Conservation (phyloP, 202 grass and related monocot species). For the Miscanthus sacchariflorus region DNA sequence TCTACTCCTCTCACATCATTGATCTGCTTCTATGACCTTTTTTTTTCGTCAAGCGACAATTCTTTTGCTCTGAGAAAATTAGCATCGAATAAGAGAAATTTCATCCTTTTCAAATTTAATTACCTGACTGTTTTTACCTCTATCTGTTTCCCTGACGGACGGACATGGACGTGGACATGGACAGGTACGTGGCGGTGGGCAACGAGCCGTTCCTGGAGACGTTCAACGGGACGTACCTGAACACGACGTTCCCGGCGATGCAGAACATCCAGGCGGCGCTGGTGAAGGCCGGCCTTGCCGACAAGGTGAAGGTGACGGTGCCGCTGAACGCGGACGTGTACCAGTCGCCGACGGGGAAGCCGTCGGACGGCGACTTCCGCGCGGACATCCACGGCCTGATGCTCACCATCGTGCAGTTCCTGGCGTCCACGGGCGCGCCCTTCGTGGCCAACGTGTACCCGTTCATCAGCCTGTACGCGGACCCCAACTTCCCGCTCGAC, state of each 20-base stretch:
- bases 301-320: constrained; percentile 79
- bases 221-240: constrained; percentile 76
- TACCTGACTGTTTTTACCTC: too few species aligned
- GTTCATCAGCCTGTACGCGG: constrained; percentile 85
- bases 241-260: constrained; percentile 87
- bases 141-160: neutral
- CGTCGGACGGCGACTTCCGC: constrained; percentile 94
- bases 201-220: constrained; percentile 92
- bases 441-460: constrained; percentile 96
- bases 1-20: neutral
- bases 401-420: constrained; percentile 78
- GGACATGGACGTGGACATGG: neutral
- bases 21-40: neutral
- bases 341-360: constrained; percentile 61
- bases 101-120: too few species aligned
- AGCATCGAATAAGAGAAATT: too few species aligned
- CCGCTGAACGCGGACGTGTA: constrained; percentile 95
- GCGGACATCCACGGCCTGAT: constrained; percentile 81
- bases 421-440: constrained; percentile 67
- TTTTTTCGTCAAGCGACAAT: too few species aligned
- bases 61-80: too few species aligned
- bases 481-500: constrained; percentile 93
- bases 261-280: constrained; percentile 92
- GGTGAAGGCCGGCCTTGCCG: constrained; percentile 64
- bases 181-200: constrained; percentile 78